Evolutionary conservation across 805 yeast genomes (phyloP).

Genomic region (Teunomyces kruisii): DNA sequence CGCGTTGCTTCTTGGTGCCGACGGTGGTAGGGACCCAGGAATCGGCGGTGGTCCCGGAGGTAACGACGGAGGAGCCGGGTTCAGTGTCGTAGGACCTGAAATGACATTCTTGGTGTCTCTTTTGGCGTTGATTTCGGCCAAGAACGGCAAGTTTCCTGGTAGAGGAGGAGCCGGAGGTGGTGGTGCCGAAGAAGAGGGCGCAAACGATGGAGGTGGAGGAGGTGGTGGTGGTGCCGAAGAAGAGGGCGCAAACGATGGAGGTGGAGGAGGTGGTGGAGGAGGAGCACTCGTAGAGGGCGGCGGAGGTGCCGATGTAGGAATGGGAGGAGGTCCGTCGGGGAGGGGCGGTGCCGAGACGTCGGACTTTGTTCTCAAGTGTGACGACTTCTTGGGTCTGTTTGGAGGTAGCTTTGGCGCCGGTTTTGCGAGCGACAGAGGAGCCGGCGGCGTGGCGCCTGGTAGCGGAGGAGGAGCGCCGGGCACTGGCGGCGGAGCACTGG

Average conservation of each 20-base stretch:
- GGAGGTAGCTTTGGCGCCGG: constrained; percentile 39
- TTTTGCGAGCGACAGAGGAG: background rate
- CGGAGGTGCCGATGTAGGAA: constrained; percentile 16
- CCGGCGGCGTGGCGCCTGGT: constrained; percentile 5
- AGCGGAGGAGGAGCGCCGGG: constrained; percentile 18
- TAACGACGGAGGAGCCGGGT: constrained; percentile 20
- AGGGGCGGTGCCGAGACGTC: background rate
- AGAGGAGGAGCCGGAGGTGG: constrained; percentile 17
- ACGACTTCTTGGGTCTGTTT: constrained; percentile 38
- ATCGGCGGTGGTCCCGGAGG: constrained; percentile 17
- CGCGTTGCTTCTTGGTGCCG: constrained; percentile 13
- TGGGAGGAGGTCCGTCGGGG: constrained; percentile 7
- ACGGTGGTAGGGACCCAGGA: constrained; percentile 6
- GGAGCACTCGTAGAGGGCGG: constrained; percentile 10
- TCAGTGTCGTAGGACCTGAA: constrained; percentile 8
- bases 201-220: constrained; percentile 2
- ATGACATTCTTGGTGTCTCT: constrained; percentile 37
- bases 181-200: constrained; percentile 6
- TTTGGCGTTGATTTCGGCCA: constrained; percentile 50
- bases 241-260: constrained; percentile 2
- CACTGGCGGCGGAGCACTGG: constrained; percentile 13
- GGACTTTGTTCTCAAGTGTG: constrained; percentile 24
- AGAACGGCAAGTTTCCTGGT: constrained; percentile 44
- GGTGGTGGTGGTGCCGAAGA: constrained; percentile 13
- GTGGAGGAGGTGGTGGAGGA: constrained; percentile 13